Evolutionary conservation across 177 flowering plant genomes (phyloP).

Genomic region (Vitis hybrid): DNA sequence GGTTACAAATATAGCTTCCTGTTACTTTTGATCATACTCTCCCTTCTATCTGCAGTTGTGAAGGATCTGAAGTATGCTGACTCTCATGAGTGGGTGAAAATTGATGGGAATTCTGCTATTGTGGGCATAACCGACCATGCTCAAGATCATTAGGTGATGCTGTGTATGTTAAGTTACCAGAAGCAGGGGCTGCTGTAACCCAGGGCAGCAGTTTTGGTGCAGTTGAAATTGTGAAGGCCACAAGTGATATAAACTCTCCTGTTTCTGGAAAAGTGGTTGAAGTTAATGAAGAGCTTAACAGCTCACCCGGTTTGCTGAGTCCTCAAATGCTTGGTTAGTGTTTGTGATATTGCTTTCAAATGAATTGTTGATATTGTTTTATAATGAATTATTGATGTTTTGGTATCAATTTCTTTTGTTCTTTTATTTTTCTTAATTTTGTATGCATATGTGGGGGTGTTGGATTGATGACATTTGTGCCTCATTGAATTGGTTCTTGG

Average conservation of each 20-base stretch:
- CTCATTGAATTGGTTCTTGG: no score
- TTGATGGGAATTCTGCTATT: slow-evolving; percentile 66
- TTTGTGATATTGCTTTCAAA: not conserved
- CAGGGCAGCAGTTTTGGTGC: slow-evolving; percentile 80
- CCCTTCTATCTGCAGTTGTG: slow-evolving; percentile 50
- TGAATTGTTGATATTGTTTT: not conserved
- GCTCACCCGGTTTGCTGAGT: slow-evolving; percentile 84
- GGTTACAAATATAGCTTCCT: not conserved
- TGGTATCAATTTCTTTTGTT: no score
- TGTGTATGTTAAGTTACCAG: slow-evolving; percentile 91
- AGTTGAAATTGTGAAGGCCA: slow-evolving; percentile 95
- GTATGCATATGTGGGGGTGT: no score
- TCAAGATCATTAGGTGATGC: slow-evolving; percentile 89
- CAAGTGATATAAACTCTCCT: slow-evolving; percentile 89
- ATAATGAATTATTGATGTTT: no score
- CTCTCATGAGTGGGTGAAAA: slow-evolving; percentile 90
- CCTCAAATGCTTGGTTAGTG: not conserved
- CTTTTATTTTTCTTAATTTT: no score
- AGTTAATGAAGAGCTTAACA: slow-evolving; percentile 69
- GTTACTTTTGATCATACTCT: not conserved
- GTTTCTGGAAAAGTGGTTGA: slow-evolving; percentile 87
- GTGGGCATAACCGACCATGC: slow-evolving; percentile 95
- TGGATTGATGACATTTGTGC: no score
- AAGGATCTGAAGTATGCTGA: slow-evolving; percentile 81
- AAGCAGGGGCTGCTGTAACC: slow-evolving; percentile 60